phyloP scores from a whole-genome alignment of 257 asterid species.

The Penstemon barbatus region DNA sequence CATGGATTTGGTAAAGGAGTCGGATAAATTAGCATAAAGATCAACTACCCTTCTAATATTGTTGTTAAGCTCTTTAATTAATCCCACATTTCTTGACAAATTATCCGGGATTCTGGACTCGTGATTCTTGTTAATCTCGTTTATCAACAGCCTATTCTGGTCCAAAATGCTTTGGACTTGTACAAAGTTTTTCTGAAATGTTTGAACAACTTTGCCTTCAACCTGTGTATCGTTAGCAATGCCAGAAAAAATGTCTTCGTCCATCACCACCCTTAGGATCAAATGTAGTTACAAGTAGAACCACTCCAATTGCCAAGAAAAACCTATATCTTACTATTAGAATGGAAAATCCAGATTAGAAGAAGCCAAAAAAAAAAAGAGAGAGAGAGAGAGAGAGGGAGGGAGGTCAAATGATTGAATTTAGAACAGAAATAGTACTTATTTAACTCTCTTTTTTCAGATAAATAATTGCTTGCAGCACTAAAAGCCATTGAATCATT shows the following conservation, averaged over 20 bases:
- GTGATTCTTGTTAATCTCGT: conserved; percentile 54
- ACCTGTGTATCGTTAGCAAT: conserved; percentile 34
- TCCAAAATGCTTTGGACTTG: conserved; percentile 52
- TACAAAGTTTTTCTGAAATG: conserved; percentile 45
- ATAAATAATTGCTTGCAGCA: conserved; percentile 3
- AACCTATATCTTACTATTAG: not conserved
- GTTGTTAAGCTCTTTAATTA: conserved; percentile 56
- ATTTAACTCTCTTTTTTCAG: not conserved
- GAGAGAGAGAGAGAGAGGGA: too few relatives aligned
- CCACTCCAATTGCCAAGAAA: conserved; percentile 29
- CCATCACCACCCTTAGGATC: conserved; percentile 26
- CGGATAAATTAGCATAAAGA: conserved; percentile 45
- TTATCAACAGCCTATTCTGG: conserved; percentile 48
- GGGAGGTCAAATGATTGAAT: not conserved
- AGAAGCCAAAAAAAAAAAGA: not conserved
- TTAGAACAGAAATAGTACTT: not conserved
- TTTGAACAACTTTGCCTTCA: conserved; percentile 38
- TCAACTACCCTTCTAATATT: conserved; percentile 55
- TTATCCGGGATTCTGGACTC: conserved; percentile 52
- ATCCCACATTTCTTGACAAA: conserved; percentile 44
- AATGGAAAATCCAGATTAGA: not conserved
- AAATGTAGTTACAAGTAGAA: not conserved
- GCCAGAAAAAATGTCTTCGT: conserved; percentile 42
- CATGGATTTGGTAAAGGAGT: conserved; percentile 45
- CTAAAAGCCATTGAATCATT: not conserved